phyloP scores from a whole-genome alignment of 2,329 filamentous ascomycete genomes.

The Paecilomyces variotii region DNA sequence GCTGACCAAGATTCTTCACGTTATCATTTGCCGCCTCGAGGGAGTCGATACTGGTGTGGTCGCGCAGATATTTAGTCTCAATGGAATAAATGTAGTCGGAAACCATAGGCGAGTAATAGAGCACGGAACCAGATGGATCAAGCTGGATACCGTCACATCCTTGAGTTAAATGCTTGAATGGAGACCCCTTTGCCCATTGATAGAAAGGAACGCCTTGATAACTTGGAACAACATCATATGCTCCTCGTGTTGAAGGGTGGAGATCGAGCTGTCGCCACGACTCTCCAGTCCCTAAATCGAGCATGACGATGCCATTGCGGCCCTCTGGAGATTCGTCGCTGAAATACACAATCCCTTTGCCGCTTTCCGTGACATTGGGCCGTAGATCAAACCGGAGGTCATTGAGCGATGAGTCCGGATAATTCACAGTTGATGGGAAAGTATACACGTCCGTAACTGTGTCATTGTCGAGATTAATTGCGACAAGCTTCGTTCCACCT shows the following conservation, averaged over 20 bases:
- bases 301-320: conserved; percentile 39
- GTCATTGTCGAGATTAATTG: conserved; percentile 35
- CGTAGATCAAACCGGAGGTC: conserved; percentile 41
- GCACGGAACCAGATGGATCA: conserved; percentile 25
- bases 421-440: conserved; percentile 35
- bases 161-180: conserved; percentile 5
- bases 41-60: conserved; percentile 19
- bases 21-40: conserved; percentile 39
- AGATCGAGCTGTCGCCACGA: conserved; percentile 13
- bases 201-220: conserved; percentile 29
- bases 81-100: conserved; percentile 27
- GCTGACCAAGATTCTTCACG: conserved; percentile 38
- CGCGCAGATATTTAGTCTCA: conserved; percentile 28
- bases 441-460: conserved; percentile 34
- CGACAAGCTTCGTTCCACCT: conserved; percentile 39
- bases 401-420: conserved; percentile 41
- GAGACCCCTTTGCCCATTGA: conserved; percentile 3
- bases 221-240: conserved; percentile 22
- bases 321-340: conserved; percentile 41
- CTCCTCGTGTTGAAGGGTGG: conserved; percentile 13
- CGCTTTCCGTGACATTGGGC: conserved; percentile 29
- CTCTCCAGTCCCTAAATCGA: conserved; percentile 13
- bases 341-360: conserved; percentile 38
- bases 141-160: conserved; percentile 17
- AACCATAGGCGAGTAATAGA: conserved; percentile 39